phyloP scores from a whole-genome alignment of 345 rosid genomes.

The Eutrema heterophyllum region DNA sequence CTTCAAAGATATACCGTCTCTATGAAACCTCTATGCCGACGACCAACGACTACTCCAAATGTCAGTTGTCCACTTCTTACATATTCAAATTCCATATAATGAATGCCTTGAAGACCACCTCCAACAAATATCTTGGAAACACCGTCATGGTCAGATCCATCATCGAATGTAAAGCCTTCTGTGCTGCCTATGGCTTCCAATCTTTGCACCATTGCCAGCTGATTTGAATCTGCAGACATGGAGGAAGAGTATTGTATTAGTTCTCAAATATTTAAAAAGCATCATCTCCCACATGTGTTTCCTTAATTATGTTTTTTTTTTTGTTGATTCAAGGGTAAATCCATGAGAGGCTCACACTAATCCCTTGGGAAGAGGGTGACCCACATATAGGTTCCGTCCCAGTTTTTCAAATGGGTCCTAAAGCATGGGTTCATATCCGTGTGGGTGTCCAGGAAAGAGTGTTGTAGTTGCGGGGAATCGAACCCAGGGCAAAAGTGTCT shows the following conservation, averaged over 20 bases:
- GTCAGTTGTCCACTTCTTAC: neutral
- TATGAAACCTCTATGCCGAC: constrained; percentile 16
- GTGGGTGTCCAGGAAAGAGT: too few relatives aligned
- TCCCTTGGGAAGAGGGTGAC: too few relatives aligned
- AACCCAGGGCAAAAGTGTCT: too few relatives aligned
- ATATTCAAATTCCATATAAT: constrained; percentile 15
- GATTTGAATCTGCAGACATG: constrained; percentile 1
- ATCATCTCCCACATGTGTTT: neutral
- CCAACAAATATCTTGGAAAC: constrained; percentile 17
- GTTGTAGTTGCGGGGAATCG: too few relatives aligned
- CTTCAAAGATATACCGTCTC: constrained; percentile 5
- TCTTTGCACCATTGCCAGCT: constrained; percentile 4
- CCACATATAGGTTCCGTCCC: too few relatives aligned
- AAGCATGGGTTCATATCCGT: too few relatives aligned
- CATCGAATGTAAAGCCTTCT: constrained; percentile 13
- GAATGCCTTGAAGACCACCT: constrained; percentile 17
- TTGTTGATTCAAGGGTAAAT: too few relatives aligned
- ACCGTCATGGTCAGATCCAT: constrained; percentile 17
- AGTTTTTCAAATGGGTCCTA: too few relatives aligned
- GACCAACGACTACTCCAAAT: constrained; percentile 20
- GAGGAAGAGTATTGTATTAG: neutral
- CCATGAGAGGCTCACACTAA: too few relatives aligned
- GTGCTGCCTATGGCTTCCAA: constrained; percentile 20
- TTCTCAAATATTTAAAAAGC: neutral
- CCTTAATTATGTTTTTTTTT: neutral